Evolutionary conservation across 2,329 filamentous ascomycete species (phyloP).

Genomic region (Aspergillus ustus): DNA sequence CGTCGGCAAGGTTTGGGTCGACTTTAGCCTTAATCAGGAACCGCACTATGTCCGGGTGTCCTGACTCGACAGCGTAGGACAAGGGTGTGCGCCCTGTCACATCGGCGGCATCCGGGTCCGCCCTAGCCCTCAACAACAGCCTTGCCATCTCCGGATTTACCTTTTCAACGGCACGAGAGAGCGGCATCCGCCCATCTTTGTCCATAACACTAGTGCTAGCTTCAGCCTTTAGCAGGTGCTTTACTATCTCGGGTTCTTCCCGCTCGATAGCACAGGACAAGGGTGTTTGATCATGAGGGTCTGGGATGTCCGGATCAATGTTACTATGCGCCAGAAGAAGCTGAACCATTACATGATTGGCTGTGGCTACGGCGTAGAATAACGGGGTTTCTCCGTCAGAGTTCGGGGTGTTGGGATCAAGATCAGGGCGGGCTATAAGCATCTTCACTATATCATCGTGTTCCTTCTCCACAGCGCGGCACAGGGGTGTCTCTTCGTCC

Average conservation of each 20-base stretch:
- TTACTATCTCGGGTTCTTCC: conserved; percentile 19
- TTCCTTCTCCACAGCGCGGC: conserved; percentile 21
- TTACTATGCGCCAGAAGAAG: conserved; percentile 22
- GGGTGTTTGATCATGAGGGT: conserved; percentile 22
- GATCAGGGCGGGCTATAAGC: conserved; percentile 20
- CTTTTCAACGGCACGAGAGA: conserved; percentile 25
- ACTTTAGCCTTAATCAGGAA: conserved; percentile 25
- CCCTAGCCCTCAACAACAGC: conserved; percentile 24
- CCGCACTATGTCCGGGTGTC: conserved; percentile 21
- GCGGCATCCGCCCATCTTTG: conserved; percentile 19
- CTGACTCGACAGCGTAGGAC: conserved; percentile 23
- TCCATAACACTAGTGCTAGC: conserved; percentile 24
- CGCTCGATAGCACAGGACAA: conserved; percentile 24
- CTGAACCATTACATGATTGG: conserved; percentile 19
- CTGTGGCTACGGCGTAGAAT: conserved; percentile 22
- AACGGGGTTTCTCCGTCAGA: conserved; percentile 23
- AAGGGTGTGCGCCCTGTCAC: conserved; percentile 19
- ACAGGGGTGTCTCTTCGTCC: conserved; percentile 23
- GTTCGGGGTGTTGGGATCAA: conserved; percentile 21
- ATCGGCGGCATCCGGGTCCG: conserved; percentile 21
- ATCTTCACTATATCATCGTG: conserved; percentile 19
- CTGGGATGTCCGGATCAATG: conserved; percentile 22
- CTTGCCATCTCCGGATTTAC: conserved; percentile 28
- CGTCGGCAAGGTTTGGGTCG: conserved; percentile 21
- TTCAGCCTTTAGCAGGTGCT: conserved; percentile 21